Evolutionary conservation across 352 stramenopile genomes (phyloP).

Genomic region (Phytophthora multivora): DNA sequence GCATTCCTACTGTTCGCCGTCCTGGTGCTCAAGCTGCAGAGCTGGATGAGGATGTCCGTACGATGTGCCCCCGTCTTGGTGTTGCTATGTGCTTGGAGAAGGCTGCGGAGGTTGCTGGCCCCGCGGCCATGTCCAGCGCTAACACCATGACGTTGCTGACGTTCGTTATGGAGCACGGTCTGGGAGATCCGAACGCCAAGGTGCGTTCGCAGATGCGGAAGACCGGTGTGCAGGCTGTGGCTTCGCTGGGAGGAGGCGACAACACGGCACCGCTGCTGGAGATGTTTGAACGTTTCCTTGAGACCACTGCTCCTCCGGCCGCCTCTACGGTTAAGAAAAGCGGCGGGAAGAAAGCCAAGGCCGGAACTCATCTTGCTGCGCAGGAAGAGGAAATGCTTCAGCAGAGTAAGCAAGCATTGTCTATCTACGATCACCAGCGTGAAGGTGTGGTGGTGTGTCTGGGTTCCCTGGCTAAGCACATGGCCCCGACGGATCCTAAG

Average conservation of each 20-base stretch:
- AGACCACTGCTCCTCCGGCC: constrained; percentile 47
- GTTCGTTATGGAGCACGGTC: constrained; percentile 83
- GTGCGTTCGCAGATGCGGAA: constrained; percentile 88
- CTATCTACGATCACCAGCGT: constrained; percentile 87
- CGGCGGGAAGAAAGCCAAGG: constrained; percentile 39
- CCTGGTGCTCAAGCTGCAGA: constrained; percentile 48
- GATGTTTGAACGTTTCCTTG: constrained; percentile 79
- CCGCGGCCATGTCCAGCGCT: constrained; percentile 48
- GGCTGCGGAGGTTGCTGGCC: constrained; percentile 36
- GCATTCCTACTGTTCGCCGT: constrained; percentile 71
- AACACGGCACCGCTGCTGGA: constrained; percentile 75
- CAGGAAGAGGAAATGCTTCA: constrained; percentile 41
- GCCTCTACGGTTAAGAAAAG: constrained; percentile 9
- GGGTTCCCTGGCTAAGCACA: constrained; percentile 89
- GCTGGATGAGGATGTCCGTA: constrained; percentile 59
- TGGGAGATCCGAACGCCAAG: constrained; percentile 69
- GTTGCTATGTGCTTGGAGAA: constrained; percentile 84
- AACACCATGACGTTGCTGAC: constrained; percentile 72
- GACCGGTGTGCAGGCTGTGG: constrained; percentile 81
- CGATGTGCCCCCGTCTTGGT: constrained; percentile 69
- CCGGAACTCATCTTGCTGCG: constrained; percentile 28
- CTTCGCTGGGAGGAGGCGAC: constrained; percentile 59
- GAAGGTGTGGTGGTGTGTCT: constrained; percentile 92
- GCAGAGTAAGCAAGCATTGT: constrained; percentile 41
- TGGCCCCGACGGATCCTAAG: constrained; percentile 88